A percentile compares a stretch with the other conserved stretches of the same genome.
phyloP scores from a whole-genome alignment of 352 stramenopile species.

The Globisporangium parvum region DNA sequence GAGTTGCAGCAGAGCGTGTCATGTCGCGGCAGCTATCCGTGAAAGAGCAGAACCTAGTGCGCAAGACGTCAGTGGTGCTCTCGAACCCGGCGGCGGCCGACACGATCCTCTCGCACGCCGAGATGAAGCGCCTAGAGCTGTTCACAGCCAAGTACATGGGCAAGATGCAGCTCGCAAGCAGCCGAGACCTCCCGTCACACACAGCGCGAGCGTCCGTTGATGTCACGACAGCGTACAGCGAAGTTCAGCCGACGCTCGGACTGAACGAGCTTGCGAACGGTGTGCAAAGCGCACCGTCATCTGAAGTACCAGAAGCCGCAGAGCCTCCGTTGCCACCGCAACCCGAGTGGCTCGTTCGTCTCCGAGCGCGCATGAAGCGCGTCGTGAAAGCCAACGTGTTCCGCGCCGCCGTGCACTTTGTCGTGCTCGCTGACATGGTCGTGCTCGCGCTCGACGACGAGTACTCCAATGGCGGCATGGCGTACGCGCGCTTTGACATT shows the following conservation, averaged over 20 bases:
- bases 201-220: slow-evolving; percentile 5
- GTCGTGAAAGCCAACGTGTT: slow-evolving; percentile 45
- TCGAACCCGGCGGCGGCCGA: slow-evolving; percentile 27
- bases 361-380: slow-evolving; percentile 21
- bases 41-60: slow-evolving; percentile 34
- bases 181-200: slow-evolving; percentile 8
- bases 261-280: slow-evolving; percentile 2
- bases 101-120: slow-evolving; percentile 34
- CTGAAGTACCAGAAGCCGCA: background rate
- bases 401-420: slow-evolving; percentile 31
- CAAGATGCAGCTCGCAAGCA: slow-evolving; percentile 11
- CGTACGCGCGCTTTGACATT: slow-evolving; percentile 36
- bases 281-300: background rate
- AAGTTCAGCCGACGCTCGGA: slow-evolving; percentile 4
- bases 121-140: slow-evolving; percentile 32
- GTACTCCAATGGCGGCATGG: slow-evolving; percentile 17
- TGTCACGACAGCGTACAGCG: slow-evolving; percentile 10
- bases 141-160: slow-evolving; percentile 38
- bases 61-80: slow-evolving; percentile 47
- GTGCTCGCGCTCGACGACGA: slow-evolving; percentile 60
- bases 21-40: slow-evolving; percentile 21
- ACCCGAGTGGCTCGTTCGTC: slow-evolving; percentile 17
- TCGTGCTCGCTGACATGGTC: slow-evolving; percentile 44
- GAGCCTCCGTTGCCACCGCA: slow-evolving; percentile 5
- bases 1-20: background rate